Base-by-base conservation (phyloP, 768 basidiomycete species). In the Aureoboletus auriporus region DNA sequence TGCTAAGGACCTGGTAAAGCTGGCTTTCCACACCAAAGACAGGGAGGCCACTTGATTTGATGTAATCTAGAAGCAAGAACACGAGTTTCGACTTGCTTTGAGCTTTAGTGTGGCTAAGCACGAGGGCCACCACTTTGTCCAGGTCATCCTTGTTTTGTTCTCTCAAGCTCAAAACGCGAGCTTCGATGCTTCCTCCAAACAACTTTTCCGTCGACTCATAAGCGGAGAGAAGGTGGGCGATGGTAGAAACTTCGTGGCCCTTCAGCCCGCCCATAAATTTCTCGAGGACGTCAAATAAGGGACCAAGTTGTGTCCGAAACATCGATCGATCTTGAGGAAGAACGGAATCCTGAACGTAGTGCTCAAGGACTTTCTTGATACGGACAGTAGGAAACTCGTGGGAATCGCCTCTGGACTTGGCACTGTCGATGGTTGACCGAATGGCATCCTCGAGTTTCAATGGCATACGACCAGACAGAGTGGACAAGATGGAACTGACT, bases 61-160 rank as follows among this genome's bases (percentile, higher is more conserved):
- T 81, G 60, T 94, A 80, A 56, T 98, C 94, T 35, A 98, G 78
- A 38, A 98, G 74, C 14, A 83, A 78, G 41, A 95, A 76, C 38
- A 96, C 78, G 42, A 98, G 77, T 64, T 90, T 93, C 55, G 84
- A 83, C 74, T 98, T 98, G 71, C 86, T 83, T 55, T 89, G 86
- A 8, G 91, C 93, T 70, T 93, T 95, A 74, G 93, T 91, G 69
- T 99, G 96, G 49, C 94, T 95, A 44, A 98, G 78, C 14, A 98
- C 92, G 28, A 94, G 73, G 39, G 77, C 77, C 39, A 87, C 84
- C 30, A 90, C 96, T 49, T 84, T 83, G 67, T 97, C 93, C 33
- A 96, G 81, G 56, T 93, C 78, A 53, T 93, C 91, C 72, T 94
- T 95, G 75, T 94, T 69, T 58, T 93, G 85, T 44, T 98, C 96